These are phyloP conservation scores for Dinochytrium kinnereticum DNA, from an alignment of 371 early-diverging fungal species.

Conservation along the genomic window DNA sequence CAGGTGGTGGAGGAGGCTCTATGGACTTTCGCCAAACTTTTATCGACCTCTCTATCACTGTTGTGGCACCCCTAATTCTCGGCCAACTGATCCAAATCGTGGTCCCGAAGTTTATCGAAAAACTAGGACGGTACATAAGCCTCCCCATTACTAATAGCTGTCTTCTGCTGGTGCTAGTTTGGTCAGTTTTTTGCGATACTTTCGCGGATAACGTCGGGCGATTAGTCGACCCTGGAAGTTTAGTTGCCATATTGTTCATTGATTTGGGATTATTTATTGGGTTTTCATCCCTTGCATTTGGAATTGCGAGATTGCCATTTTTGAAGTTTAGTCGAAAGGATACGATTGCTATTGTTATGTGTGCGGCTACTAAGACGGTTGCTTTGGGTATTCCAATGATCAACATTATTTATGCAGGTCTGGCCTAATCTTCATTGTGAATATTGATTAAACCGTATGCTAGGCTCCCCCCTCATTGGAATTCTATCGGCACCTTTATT, in stretches of 20 bases:
- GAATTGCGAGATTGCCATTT: constrained; percentile 45
- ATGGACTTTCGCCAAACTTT: constrained; percentile 64
- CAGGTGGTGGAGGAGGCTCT: too few species aligned
- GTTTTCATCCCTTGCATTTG: constrained; percentile 54
- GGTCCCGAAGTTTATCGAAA: constrained; percentile 60
- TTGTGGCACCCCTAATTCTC: constrained; percentile 66
- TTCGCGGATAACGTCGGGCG: constrained; percentile 63
- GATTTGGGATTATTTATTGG: constrained; percentile 57
- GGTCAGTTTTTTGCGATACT: constrained; percentile 77
- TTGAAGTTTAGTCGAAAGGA: constrained; percentile 58
- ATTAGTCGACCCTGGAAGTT: constrained; percentile 58
- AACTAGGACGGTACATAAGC: constrained; percentile 57
- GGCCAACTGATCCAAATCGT: constrained; percentile 70
- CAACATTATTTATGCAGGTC: constrained; percentile 66
- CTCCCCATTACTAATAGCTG: constrained; percentile 65
- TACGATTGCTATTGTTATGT: constrained; percentile 63
- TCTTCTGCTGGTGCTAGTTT: constrained; percentile 71
- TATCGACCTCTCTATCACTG: constrained; percentile 66
- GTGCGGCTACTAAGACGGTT: constrained; percentile 78
- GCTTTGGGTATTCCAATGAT: constrained; percentile 80
- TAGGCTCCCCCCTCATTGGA: constrained; percentile 56
- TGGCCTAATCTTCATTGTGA: too few species aligned
- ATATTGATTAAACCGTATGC: neutral
- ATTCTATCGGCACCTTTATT: constrained; percentile 70
- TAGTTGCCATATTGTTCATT: constrained; percentile 63